phyloP scores from a whole-genome alignment of 192 early-diverging fungal genomes.

The Coemansia sp. region DNA sequence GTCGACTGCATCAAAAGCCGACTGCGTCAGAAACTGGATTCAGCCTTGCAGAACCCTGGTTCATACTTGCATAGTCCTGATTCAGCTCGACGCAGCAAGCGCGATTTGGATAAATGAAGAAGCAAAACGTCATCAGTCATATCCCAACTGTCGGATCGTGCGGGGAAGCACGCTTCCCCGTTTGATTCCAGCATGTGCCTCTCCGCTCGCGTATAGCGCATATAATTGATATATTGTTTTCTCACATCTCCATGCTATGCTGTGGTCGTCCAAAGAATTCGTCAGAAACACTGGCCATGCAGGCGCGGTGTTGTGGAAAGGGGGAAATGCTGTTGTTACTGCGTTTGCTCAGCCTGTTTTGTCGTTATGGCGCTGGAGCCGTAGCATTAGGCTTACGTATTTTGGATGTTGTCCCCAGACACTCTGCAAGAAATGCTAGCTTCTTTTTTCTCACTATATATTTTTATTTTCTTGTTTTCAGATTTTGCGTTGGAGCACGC shows the following conservation, averaged over 20 bases:
- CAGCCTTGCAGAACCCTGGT: background rate
- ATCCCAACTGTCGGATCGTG: background rate
- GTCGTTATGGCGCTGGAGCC: conserved; percentile 8
- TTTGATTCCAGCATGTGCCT: background rate
- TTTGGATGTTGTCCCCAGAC: background rate
- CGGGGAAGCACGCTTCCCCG: background rate
- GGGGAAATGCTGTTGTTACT: conserved; percentile 6
- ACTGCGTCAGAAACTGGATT: background rate
- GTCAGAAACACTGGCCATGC: conserved; percentile 11
- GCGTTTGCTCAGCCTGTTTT: conserved; percentile 3
- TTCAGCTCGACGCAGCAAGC: background rate
- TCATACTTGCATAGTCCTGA: background rate
- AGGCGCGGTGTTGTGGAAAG: background rate
- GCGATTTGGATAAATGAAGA: no score
- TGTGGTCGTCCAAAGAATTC: background rate
- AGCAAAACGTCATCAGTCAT: background rate
- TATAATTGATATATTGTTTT: conserved; percentile 6
- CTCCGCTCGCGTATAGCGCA: background rate
- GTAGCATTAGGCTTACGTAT: conserved; percentile 6
- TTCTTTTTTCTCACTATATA: conserved; percentile 8
- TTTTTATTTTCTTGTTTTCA: background rate
- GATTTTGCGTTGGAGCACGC: background rate
- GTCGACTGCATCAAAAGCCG: background rate
- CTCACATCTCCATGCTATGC: conserved; percentile 1
- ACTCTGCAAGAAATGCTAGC: background rate